Percentiles rank a stretch among this genome's conserved stretches.
These are phyloP conservation scores for Epichloe baconii DNA, from an alignment of 2,329 filamentous ascomycete species.

Conservation along the genomic window DNA sequence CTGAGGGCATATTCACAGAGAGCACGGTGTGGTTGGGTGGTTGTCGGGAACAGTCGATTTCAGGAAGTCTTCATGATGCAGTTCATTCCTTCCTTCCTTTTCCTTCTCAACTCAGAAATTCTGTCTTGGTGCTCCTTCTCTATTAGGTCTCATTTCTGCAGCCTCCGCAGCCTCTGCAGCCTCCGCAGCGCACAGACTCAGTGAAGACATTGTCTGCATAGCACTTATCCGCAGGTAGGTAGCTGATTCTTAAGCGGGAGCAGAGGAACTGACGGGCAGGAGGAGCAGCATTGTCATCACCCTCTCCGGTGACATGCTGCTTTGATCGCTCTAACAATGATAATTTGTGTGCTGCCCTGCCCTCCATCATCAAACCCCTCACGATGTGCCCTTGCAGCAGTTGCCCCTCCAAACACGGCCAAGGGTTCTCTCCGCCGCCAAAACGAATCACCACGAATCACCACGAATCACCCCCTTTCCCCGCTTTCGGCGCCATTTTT, in stretches of 20 bases:
- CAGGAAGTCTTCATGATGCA: background rate
- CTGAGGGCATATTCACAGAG: background rate
- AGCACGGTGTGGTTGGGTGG: background rate
- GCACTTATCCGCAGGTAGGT: background rate
- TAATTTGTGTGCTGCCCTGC: background rate
- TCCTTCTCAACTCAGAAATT: background rate
- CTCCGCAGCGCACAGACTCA: background rate
- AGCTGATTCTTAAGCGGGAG: background rate
- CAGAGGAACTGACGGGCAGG: no score
- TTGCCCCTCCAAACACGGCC: background rate
- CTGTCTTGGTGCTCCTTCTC: background rate
- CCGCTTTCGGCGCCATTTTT: slow-evolving; percentile 22
- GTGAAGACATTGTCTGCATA: background rate
- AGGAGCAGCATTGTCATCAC: no score
- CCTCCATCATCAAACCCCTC: background rate
- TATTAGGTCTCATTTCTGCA: background rate
- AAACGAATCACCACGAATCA: background rate
- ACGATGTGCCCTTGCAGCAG: background rate
- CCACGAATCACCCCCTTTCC: slow-evolving; percentile 9
- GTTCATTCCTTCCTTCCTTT: background rate
- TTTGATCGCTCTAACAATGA: fast-evolving
- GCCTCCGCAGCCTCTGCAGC: background rate
- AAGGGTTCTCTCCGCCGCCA: background rate
- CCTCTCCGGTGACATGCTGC: no score
- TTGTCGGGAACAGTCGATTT: background rate